These are phyloP conservation scores for Neurospora sp. DNA, from an alignment of 495 filamentous ascomycete genomes.

Conservation along the genomic window DNA sequence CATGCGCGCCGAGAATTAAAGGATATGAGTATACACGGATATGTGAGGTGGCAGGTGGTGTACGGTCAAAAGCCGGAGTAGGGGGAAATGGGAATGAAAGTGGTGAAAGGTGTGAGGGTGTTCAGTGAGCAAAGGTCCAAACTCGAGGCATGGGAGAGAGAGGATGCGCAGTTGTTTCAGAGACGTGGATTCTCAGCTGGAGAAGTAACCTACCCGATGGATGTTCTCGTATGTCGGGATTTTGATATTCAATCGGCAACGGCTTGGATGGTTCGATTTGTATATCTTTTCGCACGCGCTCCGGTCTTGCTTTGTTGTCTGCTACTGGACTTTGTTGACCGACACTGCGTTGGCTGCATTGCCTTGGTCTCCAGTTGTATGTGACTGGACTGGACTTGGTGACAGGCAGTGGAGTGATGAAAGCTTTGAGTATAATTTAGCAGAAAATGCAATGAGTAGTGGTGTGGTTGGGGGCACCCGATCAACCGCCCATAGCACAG, in stretches of 20 bases:
- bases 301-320: neutral
- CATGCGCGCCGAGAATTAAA: conserved; percentile 45
- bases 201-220: neutral
- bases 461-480: neutral
- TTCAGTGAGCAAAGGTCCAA: neutral
- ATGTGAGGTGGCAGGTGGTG: neutral
- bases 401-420: neutral
- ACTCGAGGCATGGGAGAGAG: neutral
- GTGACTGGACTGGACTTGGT: too few relatives aligned
- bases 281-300: neutral
- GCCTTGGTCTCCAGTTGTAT: too few relatives aligned
- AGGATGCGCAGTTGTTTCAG: neutral
- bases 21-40: conserved; percentile 38
- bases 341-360: neutral
- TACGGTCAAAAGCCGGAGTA: neutral
- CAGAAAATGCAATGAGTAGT: neutral
- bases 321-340: neutral
- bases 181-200: neutral
- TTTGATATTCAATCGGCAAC: neutral
- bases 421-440: neutral
- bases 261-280: neutral
- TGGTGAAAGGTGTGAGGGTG: neutral
- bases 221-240: neutral
- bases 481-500: neutral
- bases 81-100: neutral